These are phyloP conservation scores for Ganoderma boninense DNA, from an alignment of 1,284 basidiomycete genomes.

Conservation along the genomic window DNA sequence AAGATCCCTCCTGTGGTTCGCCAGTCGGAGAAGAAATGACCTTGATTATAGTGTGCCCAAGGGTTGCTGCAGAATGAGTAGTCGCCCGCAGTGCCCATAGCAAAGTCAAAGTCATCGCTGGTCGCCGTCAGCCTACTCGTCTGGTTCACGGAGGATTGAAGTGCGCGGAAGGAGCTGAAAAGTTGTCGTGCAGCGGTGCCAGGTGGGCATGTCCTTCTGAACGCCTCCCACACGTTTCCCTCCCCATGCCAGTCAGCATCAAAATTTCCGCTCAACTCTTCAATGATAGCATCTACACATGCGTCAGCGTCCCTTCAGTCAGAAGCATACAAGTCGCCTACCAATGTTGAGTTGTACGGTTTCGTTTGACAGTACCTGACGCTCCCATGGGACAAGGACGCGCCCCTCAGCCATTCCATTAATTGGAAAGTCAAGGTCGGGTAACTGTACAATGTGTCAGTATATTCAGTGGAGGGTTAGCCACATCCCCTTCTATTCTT, in stretches of 20 bases:
- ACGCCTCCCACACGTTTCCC: constrained; percentile 92
- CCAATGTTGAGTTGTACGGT: constrained; percentile 64
- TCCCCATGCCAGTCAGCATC: constrained; percentile 84
- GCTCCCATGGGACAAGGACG: constrained; percentile 90
- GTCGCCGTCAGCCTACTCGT: constrained; percentile 39
- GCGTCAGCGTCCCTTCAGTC: constrained; percentile 18
- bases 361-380: constrained; percentile 72
- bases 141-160: constrained; percentile 43
- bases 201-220: constrained; percentile 89
- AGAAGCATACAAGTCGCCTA: constrained; percentile 37
- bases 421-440: constrained; percentile 91
- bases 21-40: constrained; percentile 97
- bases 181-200: constrained; percentile 81
- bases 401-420: constrained; percentile 93
- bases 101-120: constrained; percentile 70
- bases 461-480: neutral
- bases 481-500: neutral
- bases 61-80: constrained; percentile 86
- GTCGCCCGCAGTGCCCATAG: constrained; percentile 62
- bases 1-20: constrained; percentile 85
- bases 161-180: constrained; percentile 73
- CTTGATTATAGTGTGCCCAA: constrained; percentile 85
- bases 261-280: constrained; percentile 76
- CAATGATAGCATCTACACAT: constrained; percentile 60
- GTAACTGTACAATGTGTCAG: constrained; percentile 60